Evolutionary conservation across 1,284 basidiomycete genomes (phyloP), one percentile per base, ranked within the genome.

Genomic region (Papiliotrema terrestris): DNA sequence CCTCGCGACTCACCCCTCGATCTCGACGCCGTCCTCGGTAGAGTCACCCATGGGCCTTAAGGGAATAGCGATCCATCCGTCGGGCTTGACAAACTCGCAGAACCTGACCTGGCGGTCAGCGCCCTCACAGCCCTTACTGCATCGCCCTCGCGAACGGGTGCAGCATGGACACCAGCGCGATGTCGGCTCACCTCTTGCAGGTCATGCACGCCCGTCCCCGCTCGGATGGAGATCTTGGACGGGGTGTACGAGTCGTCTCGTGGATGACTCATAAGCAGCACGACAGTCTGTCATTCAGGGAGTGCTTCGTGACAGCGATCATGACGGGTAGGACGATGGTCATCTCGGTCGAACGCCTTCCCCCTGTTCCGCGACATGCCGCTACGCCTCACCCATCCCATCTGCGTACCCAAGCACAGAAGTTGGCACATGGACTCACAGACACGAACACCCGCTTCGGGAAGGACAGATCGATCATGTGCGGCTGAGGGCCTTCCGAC

Each of bases 171-270:
- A 15, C 23, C 9, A 45, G 43, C 4, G 14, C 36, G 19, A 8
- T 8, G 5, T 45, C 17, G 14, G 4, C 46, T 29, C 29, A 81
- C 80, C 68, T 97, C 93, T 74, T 97, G 91, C 8, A 98, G 80
- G 75, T 98, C 96, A 59, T 87, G 88, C 15, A 87, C 84, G 20
- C 91, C 88, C 8, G 94, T 98, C 4, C 96, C 96, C 0, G 93
- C 93, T 26, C 90, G 85, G 45, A 99, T 85, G 1, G 87, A 86
- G 56, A 99, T 82, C 32, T 88, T 89, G 1, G 89, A 88, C 0
- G 96, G 96, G 0, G 96, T 99, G 72, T 98, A 99, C 1, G 93
- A 97, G 72, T 99, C 96, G 74, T 98, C 96, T 54, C 86, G 83
- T 2, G 82, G 83, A 72, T 88, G 92, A 67, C 88, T 89, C 46